Conservation (phyloP, 2,329 filamentous ascomycete genomes). For the Ophiocordyceps australis region DNA sequence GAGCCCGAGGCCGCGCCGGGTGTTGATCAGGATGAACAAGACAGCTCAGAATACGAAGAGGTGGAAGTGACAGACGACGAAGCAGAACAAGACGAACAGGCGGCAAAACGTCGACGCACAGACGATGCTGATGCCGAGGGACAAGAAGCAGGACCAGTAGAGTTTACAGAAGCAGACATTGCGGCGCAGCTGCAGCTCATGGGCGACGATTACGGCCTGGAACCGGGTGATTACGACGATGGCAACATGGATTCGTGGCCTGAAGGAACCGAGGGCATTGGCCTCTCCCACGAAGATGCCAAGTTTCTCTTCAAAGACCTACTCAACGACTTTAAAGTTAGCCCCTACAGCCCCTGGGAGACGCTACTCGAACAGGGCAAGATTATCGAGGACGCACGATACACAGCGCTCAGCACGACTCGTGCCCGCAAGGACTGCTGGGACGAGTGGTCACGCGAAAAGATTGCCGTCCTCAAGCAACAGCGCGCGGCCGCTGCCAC, state of each 20-base stretch:
- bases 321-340: constrained; percentile 65
- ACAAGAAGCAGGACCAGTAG: constrained; percentile 36
- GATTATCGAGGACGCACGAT: constrained; percentile 72
- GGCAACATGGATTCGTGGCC: constrained; percentile 43
- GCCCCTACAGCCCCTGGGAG: constrained; percentile 83
- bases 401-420: constrained; percentile 68
- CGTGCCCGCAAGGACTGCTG: constrained; percentile 67
- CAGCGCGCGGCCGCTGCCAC: constrained; percentile 59
- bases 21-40: constrained; percentile 18
- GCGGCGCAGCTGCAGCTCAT: constrained; percentile 81
- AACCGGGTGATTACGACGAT: constrained; percentile 59
- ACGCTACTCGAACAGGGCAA: constrained; percentile 67
- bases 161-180: constrained; percentile 90
- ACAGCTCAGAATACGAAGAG: constrained; percentile 61
- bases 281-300: constrained; percentile 59
- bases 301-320: constrained; percentile 68
- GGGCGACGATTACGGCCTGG: constrained; percentile 68
- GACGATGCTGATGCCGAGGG: constrained; percentile 34
- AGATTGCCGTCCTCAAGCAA: constrained; percentile 55
- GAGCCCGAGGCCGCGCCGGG: constrained; percentile 6
- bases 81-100: constrained; percentile 19
- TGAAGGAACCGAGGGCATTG: constrained; percentile 52
- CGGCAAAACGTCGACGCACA: constrained; percentile 46
- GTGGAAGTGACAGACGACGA: constrained; percentile 40
- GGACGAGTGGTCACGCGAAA: constrained; percentile 66